Base-by-base conservation (phyloP, 2,329 filamentous ascomycete genomes). In the Talaromyces sp. region DNA sequence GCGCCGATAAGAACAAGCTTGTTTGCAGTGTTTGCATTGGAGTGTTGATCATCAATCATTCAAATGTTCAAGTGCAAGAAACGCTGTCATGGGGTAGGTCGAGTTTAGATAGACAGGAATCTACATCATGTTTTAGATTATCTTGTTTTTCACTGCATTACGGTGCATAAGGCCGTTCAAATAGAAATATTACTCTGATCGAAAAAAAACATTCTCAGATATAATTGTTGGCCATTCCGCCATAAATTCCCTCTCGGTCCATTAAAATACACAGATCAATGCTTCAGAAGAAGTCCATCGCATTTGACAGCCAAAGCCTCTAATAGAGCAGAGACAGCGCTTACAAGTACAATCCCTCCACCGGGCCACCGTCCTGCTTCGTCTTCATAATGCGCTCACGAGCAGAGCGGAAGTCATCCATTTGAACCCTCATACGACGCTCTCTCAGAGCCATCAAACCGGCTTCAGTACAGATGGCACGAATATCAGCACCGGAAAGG, bases 381-480 rank as follows among this genome's bases (percentile, higher is more conserved):
- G 95, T 99, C 80, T 96, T 95, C 74, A 99, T 82, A 58, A 99
- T 95, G 62, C 91, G 87, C 78, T 99, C 94, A 65, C 93, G 85
- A 20, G 94, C 94, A 51, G 91, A 83, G 51, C 94, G 82, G 82
- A 99, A 99, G 76, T 99, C 94, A 7, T 92, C 90, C 94, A 99
- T 99, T 76, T 97, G 93, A 53, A 99, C 94, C 51, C 93, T 86
- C 94, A 99, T 99, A 70, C 94, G 87, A 60, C 94, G 85, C 80
- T 99, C 94, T 64, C 94, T 86, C 58, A 99, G 80, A 17, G 94
- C 94, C 84, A 97, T 86, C 70, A 99, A 80, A 75, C 94, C 94
- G 39, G 94, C 93, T 73, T 99, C 94, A 27, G 92, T 96, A 78
- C 94, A 99, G 67, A 99, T 99, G 43, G 94, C 94, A 77, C 97